phyloP scores from a whole-genome alignment of 805 yeast genomes.

The Zygosaccharomyces bailii region DNA sequence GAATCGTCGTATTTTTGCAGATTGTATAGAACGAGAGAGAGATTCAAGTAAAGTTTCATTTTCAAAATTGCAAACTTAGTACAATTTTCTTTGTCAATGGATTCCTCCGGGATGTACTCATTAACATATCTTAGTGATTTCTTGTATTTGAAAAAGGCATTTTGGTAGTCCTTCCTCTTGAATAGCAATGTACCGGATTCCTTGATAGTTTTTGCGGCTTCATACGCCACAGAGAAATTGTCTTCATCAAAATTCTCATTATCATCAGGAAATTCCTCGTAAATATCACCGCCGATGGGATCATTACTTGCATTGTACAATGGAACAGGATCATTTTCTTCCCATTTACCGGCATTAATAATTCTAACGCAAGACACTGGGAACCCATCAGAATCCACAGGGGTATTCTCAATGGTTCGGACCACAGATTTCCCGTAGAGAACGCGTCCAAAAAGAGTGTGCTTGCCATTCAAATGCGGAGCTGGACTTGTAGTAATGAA shows the following conservation, averaged over 20 bases:
- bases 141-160: constrained; percentile 59
- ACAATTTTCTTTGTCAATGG: constrained; percentile 51
- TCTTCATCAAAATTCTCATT: constrained; percentile 57
- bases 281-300: constrained; percentile 62
- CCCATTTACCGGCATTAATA: constrained; percentile 62
- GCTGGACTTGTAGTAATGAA: constrained; percentile 67
- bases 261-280: constrained; percentile 77
- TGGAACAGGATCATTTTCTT: constrained; percentile 49
- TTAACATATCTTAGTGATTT: constrained; percentile 67
- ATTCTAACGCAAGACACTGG: constrained; percentile 46
- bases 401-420: constrained; percentile 56
- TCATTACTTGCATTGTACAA: constrained; percentile 60
- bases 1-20: constrained; percentile 47
- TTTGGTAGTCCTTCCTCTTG: constrained; percentile 47
- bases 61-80: constrained; percentile 47
- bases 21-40: constrained; percentile 54
- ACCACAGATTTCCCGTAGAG: constrained; percentile 64
- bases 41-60: constrained; percentile 44
- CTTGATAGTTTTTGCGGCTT: constrained; percentile 55
- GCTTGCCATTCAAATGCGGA: constrained; percentile 73
- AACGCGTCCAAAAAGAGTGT: constrained; percentile 74
- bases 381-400: constrained; percentile 44
- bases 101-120: constrained; percentile 69
- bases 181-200: constrained; percentile 62
- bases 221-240: constrained; percentile 48